A percentile compares a stretch with the other conserved stretches of the same genome.
These are phyloP conservation scores for Micractinium conductrix DNA, from an alignment of 139 green algal species.

Conservation along the genomic window DNA sequence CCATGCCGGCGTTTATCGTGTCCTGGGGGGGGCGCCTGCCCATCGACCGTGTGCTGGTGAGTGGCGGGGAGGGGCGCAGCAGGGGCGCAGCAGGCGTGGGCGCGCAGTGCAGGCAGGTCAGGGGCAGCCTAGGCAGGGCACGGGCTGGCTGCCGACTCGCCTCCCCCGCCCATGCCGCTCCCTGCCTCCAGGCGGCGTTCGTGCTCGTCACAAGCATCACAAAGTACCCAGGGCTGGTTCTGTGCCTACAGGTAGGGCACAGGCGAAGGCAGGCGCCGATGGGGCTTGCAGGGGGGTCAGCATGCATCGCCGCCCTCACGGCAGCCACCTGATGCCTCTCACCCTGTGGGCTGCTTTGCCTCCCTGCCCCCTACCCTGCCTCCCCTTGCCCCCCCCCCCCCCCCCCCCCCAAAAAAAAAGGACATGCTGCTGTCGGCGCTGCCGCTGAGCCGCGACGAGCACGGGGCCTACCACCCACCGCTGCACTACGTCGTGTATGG, in stretches of 20 bases:
- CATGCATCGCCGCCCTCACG: neutral
- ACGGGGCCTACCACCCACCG: neutral
- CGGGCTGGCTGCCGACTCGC: too few relatives aligned
- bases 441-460: neutral
- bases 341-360: neutral
- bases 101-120: too few relatives aligned
- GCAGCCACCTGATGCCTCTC: neutral
- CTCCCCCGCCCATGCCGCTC: neutral
- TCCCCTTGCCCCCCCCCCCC: neutral
- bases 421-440: neutral
- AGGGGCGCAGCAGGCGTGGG: too few relatives aligned
- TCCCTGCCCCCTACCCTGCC: neutral
- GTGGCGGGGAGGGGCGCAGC: too few relatives aligned
- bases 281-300: neutral
- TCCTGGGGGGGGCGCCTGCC: conserved; percentile 41
- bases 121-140: too few relatives aligned
- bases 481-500: neutral
- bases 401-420: neutral
- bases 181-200: conserved; percentile 3
- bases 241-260: conserved; percentile 52
- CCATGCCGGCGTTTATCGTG: too few relatives aligned
- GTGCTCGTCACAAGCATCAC: conserved; percentile 52
- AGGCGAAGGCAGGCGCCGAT: neutral
- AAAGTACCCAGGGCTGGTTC: conserved; percentile 44
- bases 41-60: conserved; percentile 65